These are phyloP conservation scores for Vigna hirtella DNA, from an alignment of 306 rosid genomes.

Conservation along the genomic window DNA sequence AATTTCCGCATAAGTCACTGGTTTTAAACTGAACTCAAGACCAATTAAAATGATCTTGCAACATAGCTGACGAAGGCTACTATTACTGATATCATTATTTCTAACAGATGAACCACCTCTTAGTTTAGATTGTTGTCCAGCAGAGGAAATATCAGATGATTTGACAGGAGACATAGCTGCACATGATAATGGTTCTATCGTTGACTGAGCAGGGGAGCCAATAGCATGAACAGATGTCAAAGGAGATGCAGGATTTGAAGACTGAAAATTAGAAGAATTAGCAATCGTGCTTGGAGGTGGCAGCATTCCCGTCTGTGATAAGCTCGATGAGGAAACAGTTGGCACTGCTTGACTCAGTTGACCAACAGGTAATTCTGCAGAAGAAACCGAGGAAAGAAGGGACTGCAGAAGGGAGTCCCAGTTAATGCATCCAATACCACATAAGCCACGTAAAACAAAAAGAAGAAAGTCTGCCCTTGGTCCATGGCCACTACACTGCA, in stretches of 20 bases:
- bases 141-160: slow-evolving; percentile 72
- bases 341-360: slow-evolving; percentile 73
- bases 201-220: slow-evolving; percentile 86
- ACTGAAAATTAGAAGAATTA: slow-evolving; percentile 73
- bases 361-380: slow-evolving; percentile 72
- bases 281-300: slow-evolving; percentile 65
- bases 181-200: slow-evolving; percentile 68
- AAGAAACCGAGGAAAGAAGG: slow-evolving; percentile 83
- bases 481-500: slow-evolving; percentile 89
- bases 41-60: slow-evolving; percentile 95
- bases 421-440: slow-evolving; percentile 79
- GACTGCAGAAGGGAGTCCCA: slow-evolving; percentile 90
- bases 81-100: slow-evolving; percentile 81
- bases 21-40: slow-evolving; percentile 78
- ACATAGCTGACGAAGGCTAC: slow-evolving; percentile 97
- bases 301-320: slow-evolving; percentile 75
- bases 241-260: slow-evolving; percentile 94
- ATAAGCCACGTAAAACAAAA: slow-evolving; percentile 77
- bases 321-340: slow-evolving; percentile 65
- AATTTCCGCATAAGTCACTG: slow-evolving; percentile 80
- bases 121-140: slow-evolving; percentile 62
- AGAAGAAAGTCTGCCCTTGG: slow-evolving; percentile 93
- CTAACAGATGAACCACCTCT: slow-evolving; percentile 65
- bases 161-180: slow-evolving; percentile 79
- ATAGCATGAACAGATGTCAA: slow-evolving; percentile 80